phyloP scores from a whole-genome alignment of 805 yeast genomes.

The Helenozyma baotianmanensis region DNA sequence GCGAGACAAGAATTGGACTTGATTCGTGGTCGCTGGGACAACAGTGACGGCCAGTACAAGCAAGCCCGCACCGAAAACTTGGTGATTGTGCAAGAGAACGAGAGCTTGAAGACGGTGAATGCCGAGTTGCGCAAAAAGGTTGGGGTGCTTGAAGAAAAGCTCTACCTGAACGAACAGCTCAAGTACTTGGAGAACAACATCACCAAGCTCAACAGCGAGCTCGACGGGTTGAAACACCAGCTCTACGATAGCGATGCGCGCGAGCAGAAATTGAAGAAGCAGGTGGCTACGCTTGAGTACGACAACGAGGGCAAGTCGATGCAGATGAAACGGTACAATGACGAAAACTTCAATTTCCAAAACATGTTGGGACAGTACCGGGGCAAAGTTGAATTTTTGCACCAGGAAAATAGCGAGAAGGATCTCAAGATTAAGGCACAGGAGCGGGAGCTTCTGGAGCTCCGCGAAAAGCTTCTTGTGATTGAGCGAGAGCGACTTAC shows the following conservation, averaged over 20 bases:
- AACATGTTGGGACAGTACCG: slow-evolving; percentile 42
- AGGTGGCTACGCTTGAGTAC: slow-evolving; percentile 49
- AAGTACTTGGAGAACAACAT: slow-evolving; percentile 60
- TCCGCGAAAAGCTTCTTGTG: slow-evolving; percentile 43
- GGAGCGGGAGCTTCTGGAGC: slow-evolving; percentile 53
- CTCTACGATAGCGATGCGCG: slow-evolving; percentile 51
- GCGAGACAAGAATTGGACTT: slow-evolving; percentile 30
- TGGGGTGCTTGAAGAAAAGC: slow-evolving; percentile 42
- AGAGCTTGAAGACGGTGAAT: slow-evolving; percentile 54
- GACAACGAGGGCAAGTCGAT: slow-evolving; percentile 48
- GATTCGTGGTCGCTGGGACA: slow-evolving; percentile 23
- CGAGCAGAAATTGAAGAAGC: slow-evolving; percentile 46
- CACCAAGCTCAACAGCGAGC: slow-evolving; percentile 45
- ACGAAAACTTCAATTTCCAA: slow-evolving; percentile 55
- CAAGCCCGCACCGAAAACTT: slow-evolving; percentile 46
- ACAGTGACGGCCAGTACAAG: slow-evolving; percentile 27
- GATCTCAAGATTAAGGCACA: slow-evolving; percentile 41
- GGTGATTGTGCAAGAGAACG: slow-evolving; percentile 62
- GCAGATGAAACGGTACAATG: slow-evolving; percentile 49
- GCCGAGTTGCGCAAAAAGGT: slow-evolving; percentile 45
- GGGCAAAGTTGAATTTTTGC: slow-evolving; percentile 35
- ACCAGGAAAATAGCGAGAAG: slow-evolving; percentile 37
- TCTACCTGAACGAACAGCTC: slow-evolving; percentile 48
- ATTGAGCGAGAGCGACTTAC: slow-evolving; percentile 2
- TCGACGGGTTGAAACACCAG: slow-evolving; percentile 43